Conservation (phyloP, 345 rosid species). For the Gossypium stocksii region DNA sequence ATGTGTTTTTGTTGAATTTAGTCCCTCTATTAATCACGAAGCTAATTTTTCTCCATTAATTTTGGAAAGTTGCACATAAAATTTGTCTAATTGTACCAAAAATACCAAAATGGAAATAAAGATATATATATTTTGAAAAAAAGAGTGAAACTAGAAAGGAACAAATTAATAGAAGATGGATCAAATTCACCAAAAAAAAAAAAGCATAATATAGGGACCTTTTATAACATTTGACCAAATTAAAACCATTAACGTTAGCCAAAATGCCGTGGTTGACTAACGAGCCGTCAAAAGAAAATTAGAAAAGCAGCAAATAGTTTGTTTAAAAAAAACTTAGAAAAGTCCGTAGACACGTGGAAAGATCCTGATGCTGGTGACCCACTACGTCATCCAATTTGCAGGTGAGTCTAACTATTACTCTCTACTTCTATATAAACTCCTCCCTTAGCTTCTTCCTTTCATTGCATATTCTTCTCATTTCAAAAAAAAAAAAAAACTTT, state of each 20-base stretch:
- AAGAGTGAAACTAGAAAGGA: too few species aligned
- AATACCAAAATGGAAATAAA: too few species aligned
- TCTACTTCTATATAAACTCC: conserved; percentile 15
- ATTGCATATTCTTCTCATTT: neutral
- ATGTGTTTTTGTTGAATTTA: too few species aligned
- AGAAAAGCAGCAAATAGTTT: neutral
- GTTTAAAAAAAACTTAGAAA: neutral
- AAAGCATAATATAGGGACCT: too few species aligned
- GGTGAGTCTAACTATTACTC: neutral
- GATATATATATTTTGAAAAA: too few species aligned
- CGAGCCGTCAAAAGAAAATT: neutral
- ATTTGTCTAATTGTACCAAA: too few species aligned
- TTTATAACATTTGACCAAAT: too few species aligned
- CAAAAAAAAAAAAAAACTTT: neutral
- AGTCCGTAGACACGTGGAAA: conserved; percentile 33
- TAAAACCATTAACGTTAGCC: neutral
- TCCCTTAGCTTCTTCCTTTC: neutral
- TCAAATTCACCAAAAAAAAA: too few species aligned
- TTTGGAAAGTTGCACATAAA: too few species aligned
- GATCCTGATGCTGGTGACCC: conserved; percentile 23
- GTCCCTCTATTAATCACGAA: too few species aligned
- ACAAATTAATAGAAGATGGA: too few species aligned
- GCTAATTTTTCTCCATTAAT: too few species aligned
- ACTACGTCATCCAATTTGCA: conserved; percentile 21
- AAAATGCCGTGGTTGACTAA: neutral